phyloP scores from a whole-genome alignment of 345 rosid species.

The Reutealis trisperma region DNA sequence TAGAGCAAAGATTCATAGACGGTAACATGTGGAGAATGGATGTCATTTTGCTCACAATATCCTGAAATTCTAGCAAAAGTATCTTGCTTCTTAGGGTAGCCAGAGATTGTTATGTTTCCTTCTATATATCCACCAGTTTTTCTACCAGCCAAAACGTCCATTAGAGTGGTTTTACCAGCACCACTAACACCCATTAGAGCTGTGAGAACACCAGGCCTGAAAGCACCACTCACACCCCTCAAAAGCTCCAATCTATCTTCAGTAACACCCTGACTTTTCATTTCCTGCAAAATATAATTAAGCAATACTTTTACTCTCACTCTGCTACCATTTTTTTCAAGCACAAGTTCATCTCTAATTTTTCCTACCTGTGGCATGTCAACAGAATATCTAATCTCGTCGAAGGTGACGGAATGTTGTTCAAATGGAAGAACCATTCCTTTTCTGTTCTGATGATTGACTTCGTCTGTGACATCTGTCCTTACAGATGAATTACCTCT shows the following conservation, averaged over 20 bases:
- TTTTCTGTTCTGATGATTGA: conserved; percentile 26
- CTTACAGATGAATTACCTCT: not conserved
- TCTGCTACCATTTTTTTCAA: not conserved
- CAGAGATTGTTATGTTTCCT: conserved; percentile 66
- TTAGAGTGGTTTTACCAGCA: conserved; percentile 84
- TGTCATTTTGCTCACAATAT: conserved; percentile 79
- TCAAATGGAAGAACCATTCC: conserved; percentile 82
- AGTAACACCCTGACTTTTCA: conserved; percentile 54
- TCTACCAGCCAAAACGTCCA: conserved; percentile 90
- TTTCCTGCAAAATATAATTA: conserved; percentile 35
- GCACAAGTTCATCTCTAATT: not conserved
- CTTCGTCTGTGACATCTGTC: not conserved
- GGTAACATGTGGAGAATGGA: conserved; percentile 79
- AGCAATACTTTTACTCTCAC: not conserved
- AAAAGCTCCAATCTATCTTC: conserved; percentile 63
- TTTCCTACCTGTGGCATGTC: conserved; percentile 71
- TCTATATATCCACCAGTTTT: conserved; percentile 77
- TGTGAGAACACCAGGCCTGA: conserved; percentile 84
- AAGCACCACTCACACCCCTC: conserved; percentile 77
- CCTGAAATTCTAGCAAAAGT: conserved; percentile 83
- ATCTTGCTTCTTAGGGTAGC: conserved; percentile 73
- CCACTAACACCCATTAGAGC: conserved; percentile 83
- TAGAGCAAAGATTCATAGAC: conserved; percentile 69
- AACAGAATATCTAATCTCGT: conserved; percentile 59
- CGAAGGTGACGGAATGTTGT: conserved; percentile 60